Evolutionary conservation across 768 basidiomycete genomes (phyloP), one percentile per base, ranked within the genome.

Genomic region (Trametes coccinea): DNA sequence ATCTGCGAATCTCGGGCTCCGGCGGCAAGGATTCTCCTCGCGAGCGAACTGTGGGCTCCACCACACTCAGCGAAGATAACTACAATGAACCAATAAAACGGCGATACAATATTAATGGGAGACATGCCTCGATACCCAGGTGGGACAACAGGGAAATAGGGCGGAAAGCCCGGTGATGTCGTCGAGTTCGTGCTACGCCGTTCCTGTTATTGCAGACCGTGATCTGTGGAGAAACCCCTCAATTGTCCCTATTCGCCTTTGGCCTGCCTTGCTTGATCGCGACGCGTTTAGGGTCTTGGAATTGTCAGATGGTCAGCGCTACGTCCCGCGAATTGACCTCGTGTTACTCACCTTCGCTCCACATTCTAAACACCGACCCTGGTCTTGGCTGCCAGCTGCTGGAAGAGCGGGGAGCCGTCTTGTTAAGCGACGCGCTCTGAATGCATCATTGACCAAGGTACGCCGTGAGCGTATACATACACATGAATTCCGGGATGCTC

Each of bases 291-390:
- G 30, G 43, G 48, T 44, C 1, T 9, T 41, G 14, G 4, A 22
- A 16, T 10, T 10, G 56, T 58, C 56, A 58, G 48, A 50, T 51
- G 56, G 30, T 27, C 49, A 33, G n/a, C 29, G 56, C 46, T 30
- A 14, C 9, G 56, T 3, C 40, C 49, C 40, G 40, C 27, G 11
- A 6, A n/a, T 14, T 9, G 45, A 17, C 16, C n/a, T 4, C n/a
- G 14, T 46, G 17, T 47, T 33, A 39, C 30, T 52, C 17, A 16
- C 56, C 11, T 8, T 10, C 40, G 56, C 56, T 34, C 40, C 48
- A 44, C 34, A 37, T 11, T 37, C 2, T 37, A 37, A 37, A 5
- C 34, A 37, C 11, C 11, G 34, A 6, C 6, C 6, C 5, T 11
- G 34, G 17, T 4, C 34, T 29, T 48, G 13, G 14, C 10, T 48